These are phyloP conservation scores for Gypsophila paniculata DNA, from an alignment of 179 eudicot genomes.

Conservation along the genomic window DNA sequence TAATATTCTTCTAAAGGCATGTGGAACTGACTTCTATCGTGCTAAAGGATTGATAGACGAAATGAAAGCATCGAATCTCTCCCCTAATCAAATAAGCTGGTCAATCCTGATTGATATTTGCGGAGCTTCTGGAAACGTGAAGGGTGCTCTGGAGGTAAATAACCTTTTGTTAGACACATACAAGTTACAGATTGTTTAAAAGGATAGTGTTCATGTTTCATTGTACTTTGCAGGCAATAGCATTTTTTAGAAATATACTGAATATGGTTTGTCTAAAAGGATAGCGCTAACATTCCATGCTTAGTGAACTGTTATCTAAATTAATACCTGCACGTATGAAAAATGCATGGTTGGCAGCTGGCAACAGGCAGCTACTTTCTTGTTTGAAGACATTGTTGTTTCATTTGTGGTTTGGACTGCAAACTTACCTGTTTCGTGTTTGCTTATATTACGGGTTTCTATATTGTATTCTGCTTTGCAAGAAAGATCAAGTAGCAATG, in stretches of 20 bases:
- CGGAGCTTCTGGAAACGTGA: constrained; percentile 62
- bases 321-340: too few species aligned
- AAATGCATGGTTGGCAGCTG: too few species aligned
- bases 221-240: constrained; percentile 55
- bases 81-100: constrained; percentile 93
- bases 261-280: not conserved
- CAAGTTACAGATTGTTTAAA: not conserved
- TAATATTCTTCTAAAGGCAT: constrained; percentile 88
- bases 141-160: constrained; percentile 70
- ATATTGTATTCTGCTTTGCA: too few species aligned
- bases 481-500: too few species aligned
- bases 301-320: too few species aligned
- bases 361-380: too few species aligned
- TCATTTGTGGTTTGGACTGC: too few species aligned
- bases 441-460: too few species aligned
- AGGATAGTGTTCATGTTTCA: not conserved
- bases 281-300: not conserved
- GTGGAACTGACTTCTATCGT: constrained; percentile 74
- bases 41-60: constrained; percentile 78
- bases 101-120: constrained; percentile 62
- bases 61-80: constrained; percentile 61
- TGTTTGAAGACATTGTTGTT: too few species aligned
- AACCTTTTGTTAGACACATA: not conserved
- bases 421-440: too few species aligned
- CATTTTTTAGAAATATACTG: not conserved